Percentiles rank a stretch among this genome's conserved stretches.
These are phyloP conservation scores for Claviceps africana DNA, from an alignment of 2,329 filamentous ascomycete genomes.

Conservation along the genomic window DNA sequence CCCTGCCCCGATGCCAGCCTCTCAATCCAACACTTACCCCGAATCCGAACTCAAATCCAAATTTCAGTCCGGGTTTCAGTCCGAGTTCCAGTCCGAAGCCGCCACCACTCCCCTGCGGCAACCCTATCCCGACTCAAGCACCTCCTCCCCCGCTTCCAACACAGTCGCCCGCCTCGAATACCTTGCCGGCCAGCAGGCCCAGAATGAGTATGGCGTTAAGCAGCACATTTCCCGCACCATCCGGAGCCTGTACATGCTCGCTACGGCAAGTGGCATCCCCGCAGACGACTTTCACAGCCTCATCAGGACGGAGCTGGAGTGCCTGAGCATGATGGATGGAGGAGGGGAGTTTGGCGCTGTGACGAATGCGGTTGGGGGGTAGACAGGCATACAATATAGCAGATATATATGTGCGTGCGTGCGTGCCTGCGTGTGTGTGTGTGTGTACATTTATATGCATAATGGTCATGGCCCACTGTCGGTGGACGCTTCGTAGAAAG, in stretches of 20 bases:
- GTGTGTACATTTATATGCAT: too few relatives aligned
- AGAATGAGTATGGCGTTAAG: constrained; percentile 59
- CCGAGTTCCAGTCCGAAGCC: constrained; percentile 9
- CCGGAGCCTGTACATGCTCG: constrained; percentile 61
- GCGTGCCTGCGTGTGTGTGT: too few relatives aligned
- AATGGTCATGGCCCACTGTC: too few relatives aligned
- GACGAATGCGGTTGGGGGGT: too few relatives aligned
- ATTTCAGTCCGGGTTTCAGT: neutral
- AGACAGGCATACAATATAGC: too few relatives aligned
- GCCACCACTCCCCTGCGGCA: constrained; percentile 24
- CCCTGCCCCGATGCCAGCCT: constrained; percentile 11
- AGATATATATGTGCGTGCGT: too few relatives aligned
- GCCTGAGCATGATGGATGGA: constrained; percentile 56
- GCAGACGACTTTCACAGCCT: constrained; percentile 61
- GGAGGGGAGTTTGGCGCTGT: constrained; percentile 6
- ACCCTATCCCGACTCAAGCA: constrained; percentile 44
- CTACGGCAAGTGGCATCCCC: constrained; percentile 57
- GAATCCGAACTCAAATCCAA: neutral
- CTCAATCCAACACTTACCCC: neutral
- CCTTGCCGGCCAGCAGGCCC: constrained; percentile 40
- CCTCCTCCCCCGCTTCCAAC: constrained; percentile 39
- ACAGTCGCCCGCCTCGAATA: constrained; percentile 50
- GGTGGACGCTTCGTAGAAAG: too few relatives aligned
- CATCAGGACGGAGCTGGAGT: constrained; percentile 56
- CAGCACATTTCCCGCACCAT: constrained; percentile 67